phyloP scores from a whole-genome alignment of 129 eudicot genomes.

The Ambrosia trifida region DNA sequence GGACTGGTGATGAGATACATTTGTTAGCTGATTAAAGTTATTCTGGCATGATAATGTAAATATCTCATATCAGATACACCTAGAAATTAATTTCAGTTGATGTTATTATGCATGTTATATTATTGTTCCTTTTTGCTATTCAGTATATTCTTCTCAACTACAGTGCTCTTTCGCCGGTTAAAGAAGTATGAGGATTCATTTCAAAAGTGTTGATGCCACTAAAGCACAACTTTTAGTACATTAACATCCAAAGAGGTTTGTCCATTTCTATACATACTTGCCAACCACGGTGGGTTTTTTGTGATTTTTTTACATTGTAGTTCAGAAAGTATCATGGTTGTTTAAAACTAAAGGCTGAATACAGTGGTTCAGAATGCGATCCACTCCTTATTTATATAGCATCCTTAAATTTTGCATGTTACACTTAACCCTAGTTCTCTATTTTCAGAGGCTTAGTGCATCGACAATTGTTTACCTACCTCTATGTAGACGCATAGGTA shows the following conservation, averaged over 20 bases:
- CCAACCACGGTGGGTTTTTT: neutral
- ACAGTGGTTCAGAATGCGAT: neutral
- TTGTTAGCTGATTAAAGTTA: slow-evolving; percentile 9
- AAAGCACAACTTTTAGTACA: neutral
- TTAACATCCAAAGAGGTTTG: neutral
- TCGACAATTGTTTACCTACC: neutral
- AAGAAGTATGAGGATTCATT: slow-evolving; percentile 3
- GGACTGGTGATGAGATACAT: neutral
- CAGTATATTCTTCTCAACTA: neutral
- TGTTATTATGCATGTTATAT: neutral
- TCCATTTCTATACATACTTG: slow-evolving; percentile 4
- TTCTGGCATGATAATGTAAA: neutral
- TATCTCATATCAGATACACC: neutral
- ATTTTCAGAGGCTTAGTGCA: neutral
- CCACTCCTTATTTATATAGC: neutral
- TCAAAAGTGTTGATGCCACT: neutral
- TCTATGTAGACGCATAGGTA: slow-evolving; percentile 12
- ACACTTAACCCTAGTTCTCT: slow-evolving; percentile 2
- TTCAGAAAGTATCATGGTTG: neutral
- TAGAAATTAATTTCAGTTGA: neutral
- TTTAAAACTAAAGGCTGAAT: neutral
- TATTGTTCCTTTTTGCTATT: neutral
- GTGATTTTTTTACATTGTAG: neutral
- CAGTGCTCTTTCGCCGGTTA: neutral
- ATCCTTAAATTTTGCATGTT: neutral